A percentile compares a stretch with the other conserved stretches of the same genome.
Conservation (phyloP, 2,329 filamentous ascomycete species). For the Alternaria ventricosa region DNA sequence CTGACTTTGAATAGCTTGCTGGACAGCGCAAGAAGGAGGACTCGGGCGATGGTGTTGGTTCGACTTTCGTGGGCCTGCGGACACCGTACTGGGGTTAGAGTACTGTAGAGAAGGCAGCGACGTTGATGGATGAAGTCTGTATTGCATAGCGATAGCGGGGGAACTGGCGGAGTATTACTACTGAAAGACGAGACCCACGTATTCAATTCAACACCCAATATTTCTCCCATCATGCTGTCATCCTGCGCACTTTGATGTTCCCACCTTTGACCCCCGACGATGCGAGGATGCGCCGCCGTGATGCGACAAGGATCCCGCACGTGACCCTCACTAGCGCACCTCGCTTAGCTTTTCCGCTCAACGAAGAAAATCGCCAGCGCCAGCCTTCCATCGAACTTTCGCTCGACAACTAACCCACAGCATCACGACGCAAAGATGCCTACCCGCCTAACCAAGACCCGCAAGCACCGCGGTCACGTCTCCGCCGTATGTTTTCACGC, state of each 20-base stretch:
- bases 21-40: conserved; percentile 76
- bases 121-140: conserved; percentile 12
- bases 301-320: neutral
- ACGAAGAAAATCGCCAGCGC: conserved; percentile 9
- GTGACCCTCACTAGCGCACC: conserved; percentile 9
- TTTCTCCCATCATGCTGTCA: neutral
- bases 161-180: conserved; percentile 8
- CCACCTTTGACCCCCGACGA: too few relatives aligned
- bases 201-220: neutral
- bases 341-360: conserved; percentile 26
- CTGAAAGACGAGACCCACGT: conserved; percentile 8
- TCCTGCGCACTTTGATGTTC: neutral
- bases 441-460: conserved; percentile 41
- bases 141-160: conserved; percentile 38
- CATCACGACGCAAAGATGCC: conserved; percentile 36
- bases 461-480: conserved; percentile 83
- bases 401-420: conserved; percentile 37
- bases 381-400: neutral
- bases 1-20: conserved; percentile 53
- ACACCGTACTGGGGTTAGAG: conserved; percentile 50
- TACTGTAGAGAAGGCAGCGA: neutral
- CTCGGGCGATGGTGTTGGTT: conserved; percentile 45
- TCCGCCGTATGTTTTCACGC: conserved; percentile 66
- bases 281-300: too few relatives aligned
- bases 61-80: conserved; percentile 48